Base-by-base conservation (phyloP, 345 rosid species). In the Eucalyptus cladocalyx region DNA sequence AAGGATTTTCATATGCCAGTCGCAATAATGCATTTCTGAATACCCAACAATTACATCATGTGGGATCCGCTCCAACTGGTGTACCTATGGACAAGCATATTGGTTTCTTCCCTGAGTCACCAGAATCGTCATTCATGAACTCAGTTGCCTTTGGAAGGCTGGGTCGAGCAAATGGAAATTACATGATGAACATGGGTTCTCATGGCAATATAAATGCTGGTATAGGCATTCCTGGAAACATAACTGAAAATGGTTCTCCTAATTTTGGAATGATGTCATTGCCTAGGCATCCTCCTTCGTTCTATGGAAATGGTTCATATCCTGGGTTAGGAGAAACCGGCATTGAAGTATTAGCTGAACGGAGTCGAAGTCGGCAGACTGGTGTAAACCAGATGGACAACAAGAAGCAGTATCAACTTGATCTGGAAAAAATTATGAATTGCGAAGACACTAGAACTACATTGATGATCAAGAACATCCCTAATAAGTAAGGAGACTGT, bases 401-500 rank as follows among this genome's bases (percentile, higher is more conserved):
- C 94, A 95, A 93, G 95, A 95, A 93, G 89, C 93, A 91, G 87
- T 95, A 94, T 94, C 98, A 95, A 91, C 97, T 97, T 67, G 98
- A 97, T 90, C 92, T 96, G 93, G 98, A 95, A 49, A 96, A 92
- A 92, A 96, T 97, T 32, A 93, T 93, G 87, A 92, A 58, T 50
- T 96, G 97, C 43, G 97, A 94, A 91, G 97, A 97, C 93, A 91
- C 90, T 45, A 93, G 99, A 90, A 97, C 99, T 56, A 97, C 99
- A 49, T 92, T 97, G 90, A 95, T 98, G 97, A 97, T 98, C 37
- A 98, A 97, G 90, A 97, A 98, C 92, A 97, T 98, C 90, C 99
- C 99, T 72, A 97, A 98, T 91, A 98, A 97, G 99, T 98, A 95
- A 91, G 96, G 45, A 86, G 86, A 86, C 3, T 53, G 51, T 86